These are phyloP conservation scores for Talaromyces sp. DNA, from an alignment of 2,329 filamentous ascomycete species.

Conservation along the genomic window DNA sequence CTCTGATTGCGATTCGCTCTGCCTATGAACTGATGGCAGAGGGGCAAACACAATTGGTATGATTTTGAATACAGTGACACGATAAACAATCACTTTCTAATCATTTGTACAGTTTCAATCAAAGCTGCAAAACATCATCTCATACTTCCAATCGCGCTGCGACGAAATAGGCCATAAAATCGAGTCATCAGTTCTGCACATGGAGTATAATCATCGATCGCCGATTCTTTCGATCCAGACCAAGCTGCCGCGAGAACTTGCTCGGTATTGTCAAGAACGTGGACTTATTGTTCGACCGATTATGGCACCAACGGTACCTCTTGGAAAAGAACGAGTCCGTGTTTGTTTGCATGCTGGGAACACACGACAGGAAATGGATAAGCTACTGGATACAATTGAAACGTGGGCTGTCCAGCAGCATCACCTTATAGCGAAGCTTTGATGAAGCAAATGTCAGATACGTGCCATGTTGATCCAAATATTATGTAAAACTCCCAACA, in stretches of 20 bases:
- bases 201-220: slow-evolving; percentile 51
- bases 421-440: neutral
- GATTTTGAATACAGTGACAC: slow-evolving; percentile 22
- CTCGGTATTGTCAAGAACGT: slow-evolving; percentile 57
- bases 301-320: slow-evolving; percentile 66
- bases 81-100: neutral
- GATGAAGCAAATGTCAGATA: neutral
- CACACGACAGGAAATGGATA: slow-evolving; percentile 56
- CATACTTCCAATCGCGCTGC: slow-evolving; percentile 48
- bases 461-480: neutral
- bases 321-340: slow-evolving; percentile 62
- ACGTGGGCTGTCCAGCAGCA: slow-evolving; percentile 43
- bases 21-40: slow-evolving; percentile 58
- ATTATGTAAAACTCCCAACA: neutral
- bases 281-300: slow-evolving; percentile 65
- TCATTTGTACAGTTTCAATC: slow-evolving; percentile 14
- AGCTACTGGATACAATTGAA: slow-evolving; percentile 50
- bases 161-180: slow-evolving; percentile 32
- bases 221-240: slow-evolving; percentile 67
- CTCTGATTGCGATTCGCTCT: slow-evolving; percentile 58
- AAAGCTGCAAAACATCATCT: slow-evolving; percentile 48
- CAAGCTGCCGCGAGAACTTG: slow-evolving; percentile 57
- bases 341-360: slow-evolving; percentile 70
- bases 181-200: slow-evolving; percentile 35
- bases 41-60: slow-evolving; percentile 50